phyloP scores from a whole-genome alignment of 139 green algal genomes.

The Volvox africanus region DNA sequence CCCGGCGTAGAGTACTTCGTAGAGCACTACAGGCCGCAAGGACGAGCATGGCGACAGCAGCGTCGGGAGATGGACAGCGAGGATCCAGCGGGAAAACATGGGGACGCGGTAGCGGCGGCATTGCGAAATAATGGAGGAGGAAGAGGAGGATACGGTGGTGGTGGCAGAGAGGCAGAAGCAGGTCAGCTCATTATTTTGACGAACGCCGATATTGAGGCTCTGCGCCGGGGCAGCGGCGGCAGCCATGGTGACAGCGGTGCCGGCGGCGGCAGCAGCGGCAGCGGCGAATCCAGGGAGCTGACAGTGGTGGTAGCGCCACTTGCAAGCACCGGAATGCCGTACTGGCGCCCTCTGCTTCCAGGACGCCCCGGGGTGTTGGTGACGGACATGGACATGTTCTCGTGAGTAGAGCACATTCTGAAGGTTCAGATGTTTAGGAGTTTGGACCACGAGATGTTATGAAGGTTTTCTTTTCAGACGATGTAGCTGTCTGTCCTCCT shows the following conservation, averaged over 20 bases:
- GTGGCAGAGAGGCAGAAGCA: neutral
- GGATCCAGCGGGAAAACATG: too few species aligned
- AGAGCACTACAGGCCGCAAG: constrained; percentile 62
- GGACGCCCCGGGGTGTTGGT: constrained; percentile 41
- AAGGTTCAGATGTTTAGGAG: too few species aligned
- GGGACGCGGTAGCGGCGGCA: too few species aligned
- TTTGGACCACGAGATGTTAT: too few species aligned
- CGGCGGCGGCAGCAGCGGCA: neutral
- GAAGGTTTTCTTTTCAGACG: too few species aligned
- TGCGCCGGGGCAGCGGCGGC: neutral
- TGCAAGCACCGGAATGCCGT: neutral
- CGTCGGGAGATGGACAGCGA: neutral
- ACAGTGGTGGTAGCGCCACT: neutral
- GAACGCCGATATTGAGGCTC: constrained; percentile 28
- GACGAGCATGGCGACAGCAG: neutral
- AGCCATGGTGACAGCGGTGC: neutral
- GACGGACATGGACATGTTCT: constrained; percentile 79
- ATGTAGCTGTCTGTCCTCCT: too few species aligned
- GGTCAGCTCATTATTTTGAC: constrained; percentile 56
- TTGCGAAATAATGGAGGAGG: too few species aligned
- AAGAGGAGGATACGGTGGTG: neutral
- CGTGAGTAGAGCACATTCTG: neutral
- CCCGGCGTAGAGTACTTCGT: constrained; percentile 85
- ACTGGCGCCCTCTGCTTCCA: constrained; percentile 63
- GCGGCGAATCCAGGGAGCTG: constrained; percentile 14